Base-by-base conservation (phyloP, 306 rosid species). In the Quercus mongolica region DNA sequence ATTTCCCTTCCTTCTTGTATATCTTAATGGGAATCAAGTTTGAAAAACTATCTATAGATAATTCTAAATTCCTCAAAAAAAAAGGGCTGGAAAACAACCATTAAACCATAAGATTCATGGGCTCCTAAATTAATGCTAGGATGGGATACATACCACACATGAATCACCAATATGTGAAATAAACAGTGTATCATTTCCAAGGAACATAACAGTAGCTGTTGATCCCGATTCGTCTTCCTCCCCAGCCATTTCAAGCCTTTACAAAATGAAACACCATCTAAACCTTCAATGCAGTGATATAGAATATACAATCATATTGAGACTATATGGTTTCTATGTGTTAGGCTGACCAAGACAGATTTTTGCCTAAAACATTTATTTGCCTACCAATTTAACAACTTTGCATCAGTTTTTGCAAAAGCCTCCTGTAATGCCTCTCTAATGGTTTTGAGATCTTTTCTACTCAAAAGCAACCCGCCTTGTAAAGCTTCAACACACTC, bases 81-180 rank as follows among this genome's bases (percentile, higher is more conserved):
- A 63, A 10, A 5, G 69, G 2, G 9, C 9, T 12, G 58, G 13
- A 21, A 26, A 57, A 70, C 28, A 78, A 33, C 64, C 49, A 33
- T 58, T n/a, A 69, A 76, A 33, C 64, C 49, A 33, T 58, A 23
- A 73, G 57, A 75, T 69, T 56, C 69, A 35, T 33, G 75, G 33
- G 62, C 52, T 65, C 51, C 14, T 59, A 52, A 63, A 55, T 73
- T 44, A 75, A 78, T 76, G 62, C 13, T 26, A 61, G 56, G n/a
- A 49, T 30, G 44, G 56, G 56, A 76, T 41, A 69, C 93, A 56
- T 88, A 96, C 99, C 92, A 81, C 97, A 71, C 91, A 89, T 17
- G 99, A 96, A 77, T 96, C 98, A 9, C 99, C 99, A 68, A 90
- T 67, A 74, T 96, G 99, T 25, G 99, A 91, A 88, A 96, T 76